Conservation (phyloP, 306 rosid species). For the Chamaecrista fasciculata region DNA sequence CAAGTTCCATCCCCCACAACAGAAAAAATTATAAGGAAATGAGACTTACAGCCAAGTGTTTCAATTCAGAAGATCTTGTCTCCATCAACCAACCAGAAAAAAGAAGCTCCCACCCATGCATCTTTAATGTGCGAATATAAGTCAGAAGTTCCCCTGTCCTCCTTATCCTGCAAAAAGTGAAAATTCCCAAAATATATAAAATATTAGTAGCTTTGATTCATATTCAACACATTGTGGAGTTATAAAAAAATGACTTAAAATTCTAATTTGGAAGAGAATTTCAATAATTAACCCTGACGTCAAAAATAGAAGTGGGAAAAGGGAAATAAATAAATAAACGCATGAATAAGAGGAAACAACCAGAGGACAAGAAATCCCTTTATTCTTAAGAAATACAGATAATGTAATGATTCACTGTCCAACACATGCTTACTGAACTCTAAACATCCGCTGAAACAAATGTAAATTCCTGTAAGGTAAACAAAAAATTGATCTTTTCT, state of each 20-base stretch:
- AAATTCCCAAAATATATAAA: slow-evolving; percentile 4
- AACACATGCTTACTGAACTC: slow-evolving; percentile 5
- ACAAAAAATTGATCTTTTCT: neutral
- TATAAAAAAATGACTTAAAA: neutral
- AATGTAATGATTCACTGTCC: slow-evolving; percentile 5
- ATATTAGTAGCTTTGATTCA: slow-evolving; percentile 18
- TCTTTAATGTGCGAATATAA: slow-evolving; percentile 85
- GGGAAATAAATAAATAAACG: neutral
- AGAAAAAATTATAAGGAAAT: slow-evolving; percentile 3
- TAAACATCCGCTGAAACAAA: neutral
- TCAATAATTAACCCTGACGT: slow-evolving; percentile 8
- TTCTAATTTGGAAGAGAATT: slow-evolving; percentile 18
- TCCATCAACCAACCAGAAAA: slow-evolving; percentile 92
- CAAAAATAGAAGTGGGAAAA: neutral
- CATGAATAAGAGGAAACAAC: slow-evolving; percentile 16
- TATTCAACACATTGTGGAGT: slow-evolving; percentile 8
- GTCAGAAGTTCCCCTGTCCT: slow-evolving; percentile 86
- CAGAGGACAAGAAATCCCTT: neutral
- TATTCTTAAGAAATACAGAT: neutral
- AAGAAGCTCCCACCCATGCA: slow-evolving; percentile 93
- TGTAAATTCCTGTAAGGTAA: slow-evolving; percentile 2
- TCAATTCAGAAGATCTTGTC: slow-evolving; percentile 82
- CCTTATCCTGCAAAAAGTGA: slow-evolving; percentile 59
- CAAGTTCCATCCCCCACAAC: slow-evolving; percentile 10
- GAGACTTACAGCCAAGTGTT: slow-evolving; percentile 72